Base-by-base conservation (phyloP, 306 rosid species). In the Trifolium dubium region DNA sequence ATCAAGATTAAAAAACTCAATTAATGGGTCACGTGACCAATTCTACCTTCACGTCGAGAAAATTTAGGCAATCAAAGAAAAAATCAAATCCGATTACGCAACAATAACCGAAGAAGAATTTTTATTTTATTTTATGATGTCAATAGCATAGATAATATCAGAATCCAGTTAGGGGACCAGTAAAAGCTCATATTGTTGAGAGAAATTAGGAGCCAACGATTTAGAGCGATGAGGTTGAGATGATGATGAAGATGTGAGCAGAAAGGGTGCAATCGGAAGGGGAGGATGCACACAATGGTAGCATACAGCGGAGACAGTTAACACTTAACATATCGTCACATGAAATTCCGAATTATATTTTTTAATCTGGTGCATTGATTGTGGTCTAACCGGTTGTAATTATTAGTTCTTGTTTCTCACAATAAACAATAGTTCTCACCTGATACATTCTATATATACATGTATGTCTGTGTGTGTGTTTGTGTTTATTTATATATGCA, bases 131-230 rank as follows among this genome's bases (percentile, higher is more conserved):
- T 53, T 4, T 12, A 61, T 30, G 56, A 44, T 31, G 32, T 46
- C 18, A 69, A 55, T 11, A 77, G 32, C 32, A 30, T 73, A 50
- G 17, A 37, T 32, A 37, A 77, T 3, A 40, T 31, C 6, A n/a
- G 29, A 54, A 54, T 67, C 8, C 62, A 71, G 84, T 86, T 89
- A 75, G 88, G 89, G 93, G 91, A 91, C 93, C 75, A 77, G 74
- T 74, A 71, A 12, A 39, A 47, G 23, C 10, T 37, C 49, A 29
- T 4, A 32, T 75, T 4, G 37, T 75, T 86, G 77, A 35, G 18
- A 37, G 40, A 69, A 61, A 79, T 83, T 73, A 60, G 73, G 64
- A 83, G 65, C 67, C 28, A 67, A 41, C 15, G 32, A 76, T 81
- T 83, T 77, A 83, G 82, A 79, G 87, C 66, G 58, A 62, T 72